A percentile compares a stretch with the other conserved stretches of the same genome.
Conservation (phyloP, 2,329 filamentous ascomycete species). For the Trichoderma arundinaceum region DNA sequence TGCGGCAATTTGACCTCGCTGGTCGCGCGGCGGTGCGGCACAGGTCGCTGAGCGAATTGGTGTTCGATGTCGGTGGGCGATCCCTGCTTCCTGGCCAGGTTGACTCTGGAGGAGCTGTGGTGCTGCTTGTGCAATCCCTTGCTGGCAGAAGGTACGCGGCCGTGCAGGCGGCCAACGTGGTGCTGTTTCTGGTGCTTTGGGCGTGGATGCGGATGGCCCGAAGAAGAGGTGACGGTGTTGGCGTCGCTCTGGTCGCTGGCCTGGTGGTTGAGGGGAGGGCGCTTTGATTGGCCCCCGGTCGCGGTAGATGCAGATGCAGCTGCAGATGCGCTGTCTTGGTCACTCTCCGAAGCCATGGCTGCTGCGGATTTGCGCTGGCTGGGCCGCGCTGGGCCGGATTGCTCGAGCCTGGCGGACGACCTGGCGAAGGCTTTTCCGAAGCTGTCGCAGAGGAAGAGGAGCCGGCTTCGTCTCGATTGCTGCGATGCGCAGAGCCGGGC, state of each 20-base stretch:
- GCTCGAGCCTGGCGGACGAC: background rate
- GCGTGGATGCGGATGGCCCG: slow-evolving; percentile 36
- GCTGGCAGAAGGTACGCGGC: slow-evolving; percentile 59
- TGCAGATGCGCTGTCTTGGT: slow-evolving; percentile 53
- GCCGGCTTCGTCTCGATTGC: slow-evolving; percentile 10
- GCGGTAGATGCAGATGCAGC: slow-evolving; percentile 30
- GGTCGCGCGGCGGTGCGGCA: slow-evolving; percentile 53
- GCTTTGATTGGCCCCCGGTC: slow-evolving; percentile 62
- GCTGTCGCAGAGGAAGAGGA: slow-evolving; percentile 16
- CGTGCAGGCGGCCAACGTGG: slow-evolving; percentile 54
- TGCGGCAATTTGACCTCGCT: slow-evolving; percentile 58
- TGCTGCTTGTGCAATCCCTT: slow-evolving; percentile 56
- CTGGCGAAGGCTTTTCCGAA: slow-evolving; percentile 5
- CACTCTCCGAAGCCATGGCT: slow-evolving; percentile 53
- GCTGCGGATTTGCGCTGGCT: slow-evolving; percentile 11
- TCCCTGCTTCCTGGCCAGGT: slow-evolving; percentile 51
- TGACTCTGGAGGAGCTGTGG: slow-evolving; percentile 41
- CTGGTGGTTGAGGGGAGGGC: slow-evolving; percentile 48
- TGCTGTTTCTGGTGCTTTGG: slow-evolving; percentile 43
- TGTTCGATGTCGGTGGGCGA: slow-evolving; percentile 45
- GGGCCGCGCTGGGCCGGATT: slow-evolving; percentile 22
- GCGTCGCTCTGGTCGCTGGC: slow-evolving; percentile 43
- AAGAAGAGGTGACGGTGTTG: slow-evolving; percentile 37
- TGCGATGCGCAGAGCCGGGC: slow-evolving; percentile 12
- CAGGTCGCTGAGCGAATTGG: slow-evolving; percentile 41